Conservation (phyloP, 2,329 filamentous ascomycete species). For the Mycocentrospora acerina region DNA sequence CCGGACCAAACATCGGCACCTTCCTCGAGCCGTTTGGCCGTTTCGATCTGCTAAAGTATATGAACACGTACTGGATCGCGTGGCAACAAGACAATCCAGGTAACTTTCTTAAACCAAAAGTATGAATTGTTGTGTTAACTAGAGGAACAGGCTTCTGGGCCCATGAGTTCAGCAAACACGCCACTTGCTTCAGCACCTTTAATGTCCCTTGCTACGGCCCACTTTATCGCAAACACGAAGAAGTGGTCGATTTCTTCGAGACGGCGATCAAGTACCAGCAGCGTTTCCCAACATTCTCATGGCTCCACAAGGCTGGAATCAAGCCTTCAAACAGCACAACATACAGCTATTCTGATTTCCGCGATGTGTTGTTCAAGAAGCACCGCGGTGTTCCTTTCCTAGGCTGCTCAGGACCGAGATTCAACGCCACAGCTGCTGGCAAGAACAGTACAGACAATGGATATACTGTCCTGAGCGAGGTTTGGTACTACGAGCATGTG, state of each 20-base stretch:
- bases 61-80: conserved; percentile 67
- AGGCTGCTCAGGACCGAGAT: conserved; percentile 62
- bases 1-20: conserved; percentile 57
- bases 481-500: conserved; percentile 68
- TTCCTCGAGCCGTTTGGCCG: conserved; percentile 62
- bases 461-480: conserved; percentile 59
- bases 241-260: conserved; percentile 65
- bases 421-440: conserved; percentile 62
- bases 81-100: conserved; percentile 57
- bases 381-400: conserved; percentile 61
- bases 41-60: conserved; percentile 63
- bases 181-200: conserved; percentile 67
- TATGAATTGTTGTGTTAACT: too few relatives aligned
- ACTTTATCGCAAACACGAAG: conserved; percentile 56
- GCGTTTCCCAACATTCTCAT: conserved; percentile 60
- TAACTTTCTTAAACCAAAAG: too few relatives aligned
- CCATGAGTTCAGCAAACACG: conserved; percentile 69
- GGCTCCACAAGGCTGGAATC: conserved; percentile 59
- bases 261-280: conserved; percentile 61
- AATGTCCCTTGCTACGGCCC: conserved; percentile 66
- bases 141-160: conserved; percentile 56
- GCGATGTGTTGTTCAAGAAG: conserved; percentile 51
- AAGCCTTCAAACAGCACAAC: conserved; percentile 59
- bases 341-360: conserved; percentile 57
- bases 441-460: conserved; percentile 58